Evolutionary conservation across 495 filamentous ascomycete genomes (phyloP).

Genomic region (Annulohypoxylon nitens): DNA sequence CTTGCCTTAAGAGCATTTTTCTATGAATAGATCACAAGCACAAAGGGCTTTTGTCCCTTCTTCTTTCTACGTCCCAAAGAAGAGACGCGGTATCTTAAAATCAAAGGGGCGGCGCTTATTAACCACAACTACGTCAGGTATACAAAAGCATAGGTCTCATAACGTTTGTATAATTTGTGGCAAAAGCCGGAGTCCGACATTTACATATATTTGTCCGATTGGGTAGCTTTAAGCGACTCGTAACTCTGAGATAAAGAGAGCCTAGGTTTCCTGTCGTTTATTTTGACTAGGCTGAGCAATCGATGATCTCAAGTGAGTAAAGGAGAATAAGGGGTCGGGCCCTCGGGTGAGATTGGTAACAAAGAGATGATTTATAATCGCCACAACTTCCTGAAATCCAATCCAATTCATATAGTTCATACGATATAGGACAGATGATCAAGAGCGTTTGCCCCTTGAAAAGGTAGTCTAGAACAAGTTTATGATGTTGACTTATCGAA

Average conservation of each 20-base stretch:
- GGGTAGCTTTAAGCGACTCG: slow-evolving; percentile 17
- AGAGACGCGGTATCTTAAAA: not conserved
- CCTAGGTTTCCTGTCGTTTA: slow-evolving; percentile 12
- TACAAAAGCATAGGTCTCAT: slow-evolving; percentile 16
- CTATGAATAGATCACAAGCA: slow-evolving; percentile 39
- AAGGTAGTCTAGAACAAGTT: slow-evolving; percentile 9
- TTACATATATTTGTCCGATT: not conserved
- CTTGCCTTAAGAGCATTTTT: slow-evolving; percentile 28
- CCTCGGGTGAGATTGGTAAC: not conserved
- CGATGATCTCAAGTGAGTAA: slow-evolving; percentile 21
- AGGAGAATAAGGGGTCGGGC: slow-evolving; percentile 10
- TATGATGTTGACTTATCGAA: slow-evolving; percentile 30
- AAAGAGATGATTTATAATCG: slow-evolving; percentile 23
- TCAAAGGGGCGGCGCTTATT: slow-evolving; percentile 24
- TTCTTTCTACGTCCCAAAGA: slow-evolving; percentile 24
- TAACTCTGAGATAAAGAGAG: slow-evolving; percentile 20
- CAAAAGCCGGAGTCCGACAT: slow-evolving; percentile 13
- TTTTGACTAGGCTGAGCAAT: not conserved
- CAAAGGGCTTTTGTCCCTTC: slow-evolving; percentile 31
- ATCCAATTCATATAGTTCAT: slow-evolving; percentile 5
- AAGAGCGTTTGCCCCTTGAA: slow-evolving; percentile 15
- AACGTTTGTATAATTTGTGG: slow-evolving; percentile 11
- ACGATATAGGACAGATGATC: slow-evolving; percentile 1
- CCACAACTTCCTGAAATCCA: slow-evolving; percentile 10
- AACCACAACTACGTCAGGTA: slow-evolving; percentile 1